A percentile compares a stretch with the other conserved stretches of the same genome.
Evolutionary conservation across 2,329 filamentous ascomycete species (phyloP).

Genomic region (Fusarium ambrosium): DNA sequence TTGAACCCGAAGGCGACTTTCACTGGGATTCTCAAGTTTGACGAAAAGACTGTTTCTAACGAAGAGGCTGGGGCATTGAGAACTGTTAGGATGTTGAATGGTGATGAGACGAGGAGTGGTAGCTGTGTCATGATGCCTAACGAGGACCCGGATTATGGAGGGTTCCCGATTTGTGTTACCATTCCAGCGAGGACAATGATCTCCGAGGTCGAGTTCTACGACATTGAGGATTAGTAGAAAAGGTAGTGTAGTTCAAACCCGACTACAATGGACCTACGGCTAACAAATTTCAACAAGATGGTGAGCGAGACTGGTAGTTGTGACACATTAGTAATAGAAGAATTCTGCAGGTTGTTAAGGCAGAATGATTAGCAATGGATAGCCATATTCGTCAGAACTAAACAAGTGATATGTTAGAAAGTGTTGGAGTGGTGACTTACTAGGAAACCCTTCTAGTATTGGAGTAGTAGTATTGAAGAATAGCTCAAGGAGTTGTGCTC

Average conservation of each 20-base stretch:
- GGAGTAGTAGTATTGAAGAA: not conserved
- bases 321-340: no score
- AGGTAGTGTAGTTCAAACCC: not conserved
- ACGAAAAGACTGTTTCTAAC: slow-evolving; percentile 5
- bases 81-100: slow-evolving; percentile 18
- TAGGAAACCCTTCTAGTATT: not conserved
- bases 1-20: not conserved
- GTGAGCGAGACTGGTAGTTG: no score
- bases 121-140: slow-evolving; percentile 42
- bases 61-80: not conserved
- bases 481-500: not conserved
- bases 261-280: no score
- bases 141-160: slow-evolving; percentile 66
- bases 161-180: slow-evolving; percentile 64
- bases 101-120: slow-evolving; percentile 28
- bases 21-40: slow-evolving; percentile 16
- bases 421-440: not conserved
- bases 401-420: not conserved
- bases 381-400: not conserved
- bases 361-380: no score
- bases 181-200: slow-evolving; percentile 63
- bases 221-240: not conserved
- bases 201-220: slow-evolving; percentile 48
- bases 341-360: no score
- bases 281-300: no score